These are phyloP conservation scores for Zygnema circumcarinatum DNA, from an alignment of 139 green algal species.

Conservation along the genomic window DNA sequence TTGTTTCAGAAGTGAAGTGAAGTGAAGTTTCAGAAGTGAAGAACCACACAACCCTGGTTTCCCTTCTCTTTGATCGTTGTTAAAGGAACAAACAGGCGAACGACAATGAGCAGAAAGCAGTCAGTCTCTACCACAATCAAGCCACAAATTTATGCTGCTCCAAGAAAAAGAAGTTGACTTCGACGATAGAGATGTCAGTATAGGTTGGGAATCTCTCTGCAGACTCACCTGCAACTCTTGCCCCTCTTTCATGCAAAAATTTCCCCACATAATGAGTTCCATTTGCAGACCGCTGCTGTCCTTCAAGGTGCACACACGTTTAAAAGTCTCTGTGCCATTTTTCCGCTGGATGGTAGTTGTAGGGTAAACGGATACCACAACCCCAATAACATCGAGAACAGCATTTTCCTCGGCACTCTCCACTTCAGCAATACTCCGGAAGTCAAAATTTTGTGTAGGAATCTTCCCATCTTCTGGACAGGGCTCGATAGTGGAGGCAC, in stretches of 20 bases:
- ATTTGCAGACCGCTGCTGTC: slow-evolving; percentile 80
- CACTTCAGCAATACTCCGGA: slow-evolving; percentile 75
- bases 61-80: no score
- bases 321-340: slow-evolving; percentile 85
- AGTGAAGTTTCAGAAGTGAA: no score
- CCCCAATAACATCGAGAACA: slow-evolving; percentile 87
- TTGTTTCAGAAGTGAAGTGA: no score
- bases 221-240: slow-evolving; percentile 68
- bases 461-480: slow-evolving; percentile 55
- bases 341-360: slow-evolving; percentile 76
- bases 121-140: no score
- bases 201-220: no score
- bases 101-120: no score
- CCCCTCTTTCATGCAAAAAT: slow-evolving; percentile 69
- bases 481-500: slow-evolving; percentile 56
- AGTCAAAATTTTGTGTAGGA: slow-evolving; percentile 34
- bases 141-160: no score
- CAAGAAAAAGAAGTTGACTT: no score
- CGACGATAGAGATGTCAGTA: no score
- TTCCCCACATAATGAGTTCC: slow-evolving; percentile 92
- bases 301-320: slow-evolving; percentile 78
- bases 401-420: slow-evolving; percentile 69
- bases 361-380: slow-evolving; percentile 78
- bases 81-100: no score
- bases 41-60: no score